Percentiles rank a stretch among this genome's conserved stretches.
phyloP scores from a whole-genome alignment of 2,329 filamentous ascomycete genomes.

The Pestalotiopsis sp. region DNA sequence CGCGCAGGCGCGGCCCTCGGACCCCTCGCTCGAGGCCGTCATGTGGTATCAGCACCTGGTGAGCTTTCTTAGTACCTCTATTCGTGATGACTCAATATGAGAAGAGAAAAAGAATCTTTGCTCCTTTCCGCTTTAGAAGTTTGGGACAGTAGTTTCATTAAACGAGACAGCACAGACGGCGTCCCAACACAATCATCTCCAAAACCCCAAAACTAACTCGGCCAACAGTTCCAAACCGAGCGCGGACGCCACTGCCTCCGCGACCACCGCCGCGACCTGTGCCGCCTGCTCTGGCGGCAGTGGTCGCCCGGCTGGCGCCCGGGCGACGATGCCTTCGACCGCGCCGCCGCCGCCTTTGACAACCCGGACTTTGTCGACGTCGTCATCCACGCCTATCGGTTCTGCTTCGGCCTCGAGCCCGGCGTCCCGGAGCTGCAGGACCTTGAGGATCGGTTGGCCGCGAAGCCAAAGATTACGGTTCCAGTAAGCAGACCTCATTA shows the following conservation, averaged over 20 bases:
- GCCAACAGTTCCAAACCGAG: constrained; percentile 23
- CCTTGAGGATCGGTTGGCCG: constrained; percentile 3
- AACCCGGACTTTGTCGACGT: constrained; percentile 12
- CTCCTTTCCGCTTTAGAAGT: too few species aligned
- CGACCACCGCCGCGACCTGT: constrained; percentile 20
- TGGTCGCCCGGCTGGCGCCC: constrained; percentile 26
- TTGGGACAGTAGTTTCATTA: too few species aligned
- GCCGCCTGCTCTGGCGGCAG: constrained; percentile 24
- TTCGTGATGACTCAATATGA: too few species aligned
- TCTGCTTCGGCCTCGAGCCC: not conserved
- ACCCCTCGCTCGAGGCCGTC: constrained; percentile 21
- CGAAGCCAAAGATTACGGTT: constrained; percentile 9
- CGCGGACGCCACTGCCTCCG: constrained; percentile 21
- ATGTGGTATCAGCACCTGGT: constrained; percentile 29
- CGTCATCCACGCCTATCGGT: constrained; percentile 9
- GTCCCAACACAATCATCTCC: not conserved
- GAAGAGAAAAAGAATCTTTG: too few species aligned
- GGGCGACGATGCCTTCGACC: constrained; percentile 21
- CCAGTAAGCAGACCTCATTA: not conserved
- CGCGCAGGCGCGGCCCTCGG: constrained; percentile 16
- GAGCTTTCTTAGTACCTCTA: not conserved
- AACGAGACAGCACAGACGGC: too few species aligned
- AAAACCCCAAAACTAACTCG: not conserved
- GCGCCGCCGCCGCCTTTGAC: constrained; percentile 17
- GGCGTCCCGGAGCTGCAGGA: constrained; percentile 3